These are phyloP conservation scores for Ophiostoma ulmi DNA, from an alignment of 2,329 filamentous ascomycete species.

Conservation along the genomic window DNA sequence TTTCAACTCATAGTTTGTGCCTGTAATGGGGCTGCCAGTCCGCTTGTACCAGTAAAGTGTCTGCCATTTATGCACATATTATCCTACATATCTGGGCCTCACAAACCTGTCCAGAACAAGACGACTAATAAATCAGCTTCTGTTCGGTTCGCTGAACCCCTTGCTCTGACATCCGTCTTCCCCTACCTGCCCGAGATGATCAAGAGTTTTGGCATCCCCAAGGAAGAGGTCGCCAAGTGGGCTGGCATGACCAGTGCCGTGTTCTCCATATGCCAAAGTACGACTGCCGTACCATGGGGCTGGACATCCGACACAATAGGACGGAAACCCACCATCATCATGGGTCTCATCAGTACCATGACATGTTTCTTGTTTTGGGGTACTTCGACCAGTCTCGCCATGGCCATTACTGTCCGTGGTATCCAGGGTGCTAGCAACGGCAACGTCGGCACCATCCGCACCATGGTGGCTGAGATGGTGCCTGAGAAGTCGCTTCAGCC, in stretches of 20 bases:
- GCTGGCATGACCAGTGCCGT: constrained; percentile 68
- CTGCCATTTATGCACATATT: neutral
- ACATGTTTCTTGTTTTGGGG: constrained; percentile 75
- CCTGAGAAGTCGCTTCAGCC: constrained; percentile 82
- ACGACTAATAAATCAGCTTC: constrained; percentile 49
- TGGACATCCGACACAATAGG: constrained; percentile 72
- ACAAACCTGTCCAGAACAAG: too few species aligned
- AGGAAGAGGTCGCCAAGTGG: constrained; percentile 72
- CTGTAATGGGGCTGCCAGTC: neutral
- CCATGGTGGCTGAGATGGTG: constrained; percentile 89
- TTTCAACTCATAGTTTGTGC: neutral
- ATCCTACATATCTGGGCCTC: neutral
- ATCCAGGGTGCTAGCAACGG: constrained; percentile 83
- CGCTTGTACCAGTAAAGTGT: neutral
- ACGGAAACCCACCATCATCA: constrained; percentile 74
- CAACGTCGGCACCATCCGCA: constrained; percentile 89
- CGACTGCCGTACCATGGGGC: constrained; percentile 71
- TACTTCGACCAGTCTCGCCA: constrained; percentile 69
- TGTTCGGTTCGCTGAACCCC: constrained; percentile 72
- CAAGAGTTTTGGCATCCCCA: constrained; percentile 65
- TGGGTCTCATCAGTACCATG: constrained; percentile 74
- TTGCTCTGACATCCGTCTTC: constrained; percentile 66
- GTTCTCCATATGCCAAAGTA: constrained; percentile 67
- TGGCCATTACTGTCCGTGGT: constrained; percentile 73
- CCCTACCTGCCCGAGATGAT: constrained; percentile 78